Evolutionary conservation across 148 eudicot species (phyloP).

Genomic region (Vaccinium macrocarpon): DNA sequence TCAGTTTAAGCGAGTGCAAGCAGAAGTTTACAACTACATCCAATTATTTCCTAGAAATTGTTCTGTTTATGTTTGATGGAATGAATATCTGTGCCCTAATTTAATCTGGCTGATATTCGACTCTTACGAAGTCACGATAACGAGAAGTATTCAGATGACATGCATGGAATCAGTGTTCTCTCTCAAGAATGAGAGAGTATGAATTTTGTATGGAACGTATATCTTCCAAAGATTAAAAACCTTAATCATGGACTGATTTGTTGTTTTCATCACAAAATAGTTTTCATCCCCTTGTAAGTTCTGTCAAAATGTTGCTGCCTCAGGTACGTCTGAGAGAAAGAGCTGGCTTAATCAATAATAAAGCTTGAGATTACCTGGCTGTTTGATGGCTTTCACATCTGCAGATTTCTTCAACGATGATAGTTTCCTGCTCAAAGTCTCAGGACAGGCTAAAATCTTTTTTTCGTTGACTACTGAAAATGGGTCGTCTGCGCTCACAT

Average conservation of each 20-base stretch:
- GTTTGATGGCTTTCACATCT: slow-evolving; percentile 32
- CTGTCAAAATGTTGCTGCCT: background rate
- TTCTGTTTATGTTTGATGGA: background rate
- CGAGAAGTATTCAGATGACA: background rate
- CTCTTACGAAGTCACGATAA: background rate
- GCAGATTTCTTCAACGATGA: slow-evolving; percentile 30
- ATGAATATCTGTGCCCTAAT: slow-evolving; percentile 2
- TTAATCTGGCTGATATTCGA: background rate
- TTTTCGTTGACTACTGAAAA: slow-evolving; percentile 31
- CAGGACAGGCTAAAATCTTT: slow-evolving; percentile 34
- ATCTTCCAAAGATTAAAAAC: background rate
- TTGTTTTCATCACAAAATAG: background rate
- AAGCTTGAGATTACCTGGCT: slow-evolving; percentile 38
- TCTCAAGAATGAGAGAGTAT: background rate
- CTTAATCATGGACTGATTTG: background rate
- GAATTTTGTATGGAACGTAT: background rate
- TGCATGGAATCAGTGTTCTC: background rate
- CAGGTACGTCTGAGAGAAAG: background rate
- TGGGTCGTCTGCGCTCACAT: slow-evolving; percentile 35
- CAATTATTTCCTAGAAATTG: background rate
- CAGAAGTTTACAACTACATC: background rate
- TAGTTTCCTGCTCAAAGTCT: slow-evolving; percentile 31
- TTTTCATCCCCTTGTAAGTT: background rate
- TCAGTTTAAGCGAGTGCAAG: background rate
- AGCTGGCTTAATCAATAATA: background rate